These are phyloP conservation scores for Fusarium sarcochroum DNA, from an alignment of 2,329 filamentous ascomycete genomes.

Conservation along the genomic window DNA sequence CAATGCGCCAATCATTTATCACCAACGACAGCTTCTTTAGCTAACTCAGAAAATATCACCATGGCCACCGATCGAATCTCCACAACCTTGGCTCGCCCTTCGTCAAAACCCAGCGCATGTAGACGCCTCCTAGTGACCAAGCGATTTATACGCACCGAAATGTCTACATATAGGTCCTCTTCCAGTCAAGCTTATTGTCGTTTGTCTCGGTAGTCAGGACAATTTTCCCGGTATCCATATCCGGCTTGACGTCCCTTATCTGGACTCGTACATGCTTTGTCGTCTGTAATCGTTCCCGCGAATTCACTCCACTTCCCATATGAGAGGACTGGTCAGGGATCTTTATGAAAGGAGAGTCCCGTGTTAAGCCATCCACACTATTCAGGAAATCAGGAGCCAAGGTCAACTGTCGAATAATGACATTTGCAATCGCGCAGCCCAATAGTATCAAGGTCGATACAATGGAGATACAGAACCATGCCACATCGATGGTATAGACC, in stretches of 20 bases:
- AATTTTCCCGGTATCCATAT: background rate
- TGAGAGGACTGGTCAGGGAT: background rate
- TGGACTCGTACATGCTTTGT: background rate
- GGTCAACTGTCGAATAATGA: background rate
- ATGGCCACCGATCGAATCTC: too few species aligned
- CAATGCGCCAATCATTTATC: too few species aligned
- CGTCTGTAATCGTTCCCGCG: background rate
- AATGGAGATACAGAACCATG: rapidly evolving
- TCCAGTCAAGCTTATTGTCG: too few species aligned
- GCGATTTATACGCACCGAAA: too few species aligned
- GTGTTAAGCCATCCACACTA: rapidly evolving
- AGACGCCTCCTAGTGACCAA: too few species aligned
- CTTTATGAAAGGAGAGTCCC: background rate
- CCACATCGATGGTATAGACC: background rate
- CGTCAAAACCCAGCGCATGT: too few species aligned
- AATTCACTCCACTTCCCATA: background rate
- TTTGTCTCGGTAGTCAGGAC: background rate
- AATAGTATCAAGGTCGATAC: rapidly evolving
- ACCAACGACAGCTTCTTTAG: too few species aligned
- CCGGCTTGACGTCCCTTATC: background rate
- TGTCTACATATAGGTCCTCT: too few species aligned
- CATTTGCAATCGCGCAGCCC: background rate
- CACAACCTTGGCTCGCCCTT: too few species aligned
- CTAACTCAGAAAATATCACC: too few species aligned
- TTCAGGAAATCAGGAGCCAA: background rate